Evolutionary conservation across 805 yeast genomes (phyloP), one percentile per base, ranked within the genome.

Genomic region (Metschnikowia santaceciliae): DNA sequence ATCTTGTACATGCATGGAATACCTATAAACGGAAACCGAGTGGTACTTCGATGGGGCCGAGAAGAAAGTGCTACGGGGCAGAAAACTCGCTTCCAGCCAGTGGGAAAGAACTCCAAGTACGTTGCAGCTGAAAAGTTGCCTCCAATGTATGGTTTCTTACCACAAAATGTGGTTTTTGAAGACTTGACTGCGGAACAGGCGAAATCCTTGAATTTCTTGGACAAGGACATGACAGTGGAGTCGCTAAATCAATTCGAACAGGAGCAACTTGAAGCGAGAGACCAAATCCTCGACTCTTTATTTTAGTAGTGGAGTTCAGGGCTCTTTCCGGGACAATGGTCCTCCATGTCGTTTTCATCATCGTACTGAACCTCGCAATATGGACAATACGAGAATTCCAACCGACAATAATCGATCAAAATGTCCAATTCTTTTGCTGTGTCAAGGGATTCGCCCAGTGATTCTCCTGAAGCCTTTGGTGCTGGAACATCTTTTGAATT

Each of bases 31-130:
- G 74, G 64, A 14, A 58, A 68, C 47, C 53, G 66, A 17, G 41
- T 72, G 13, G 50, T 49, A 11, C 58, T 71, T 2, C 54, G 62
- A 11, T 72, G 76, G 77, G 74, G 72, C 5, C 45, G 61, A 46
- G 55, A 53, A 32, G 62, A 59, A 19, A 46, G 46, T 6, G 46
- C 46, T 15, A 15, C 38, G 13, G 44, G 50, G n/a, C 57, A 51
- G 4, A 33, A 15, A 10, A 23, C 46, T 7, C 43, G 44, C 11
- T 48, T 50, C 36, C 47, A 47, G 17, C 55, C 59, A 14, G 43
- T 19, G 22, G 45, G 53, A 4, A 53, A 51, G 32, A 41, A 22
- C 6, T 52, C 55, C 34, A 47, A 45, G 11, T 60, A 61, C 41
- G 33, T 49, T 7, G 54, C 49, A 6, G 54, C 59, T 4, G 54